Base-by-base conservation (phyloP, 2,329 filamentous ascomycete genomes). In the Cladophialophora yegresii region DNA sequence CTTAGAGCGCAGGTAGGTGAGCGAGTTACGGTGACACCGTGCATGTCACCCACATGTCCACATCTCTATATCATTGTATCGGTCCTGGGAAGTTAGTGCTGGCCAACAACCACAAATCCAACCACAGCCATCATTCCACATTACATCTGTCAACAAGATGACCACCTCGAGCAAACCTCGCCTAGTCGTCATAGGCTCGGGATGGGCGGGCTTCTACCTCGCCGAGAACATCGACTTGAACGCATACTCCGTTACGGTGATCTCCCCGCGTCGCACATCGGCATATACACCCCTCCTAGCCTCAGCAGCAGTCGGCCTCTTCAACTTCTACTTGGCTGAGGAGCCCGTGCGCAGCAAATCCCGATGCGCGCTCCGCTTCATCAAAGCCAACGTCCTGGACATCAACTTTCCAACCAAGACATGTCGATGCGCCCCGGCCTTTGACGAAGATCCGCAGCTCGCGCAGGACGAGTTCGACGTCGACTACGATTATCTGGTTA, bases 161-260 rank as follows among this genome's bases (percentile, higher is more conserved):
- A 28, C 57, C 3, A 16, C 45, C 6, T 30, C 45, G 20, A 50
- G 36, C 57, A 53, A 56, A 23, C 62, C 65, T 51, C 68, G 64
- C 22, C 57, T 71, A 3, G 64, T 71, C 55, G 66, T 72, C 49
- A 62, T 72, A 30, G 70, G 70, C 49, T 67, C 64, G 26, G 70
- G 70, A 16, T 87, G 75, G 73, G 81, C 77, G 1, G 76, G 82
- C 33, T 83, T 81, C 67, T 80, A 82, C 54, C 73, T 72, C 22
- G 61, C 66, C 47, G 56, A 80, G n/a, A 70, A 79, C 49, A 80
- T 79, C 0, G 73, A 81, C 0, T 76, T 77, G 16, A 47, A 55
- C 36, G 40, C 55, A 10, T 80, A 78, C 67, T 72, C 75, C 47
- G 71, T 81, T 36, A 76, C 74, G 1, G 71, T 80, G 43, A 76